Base-by-base conservation (phyloP, 2,329 filamentous ascomycete species). In the Ceratocystis variospora region DNA sequence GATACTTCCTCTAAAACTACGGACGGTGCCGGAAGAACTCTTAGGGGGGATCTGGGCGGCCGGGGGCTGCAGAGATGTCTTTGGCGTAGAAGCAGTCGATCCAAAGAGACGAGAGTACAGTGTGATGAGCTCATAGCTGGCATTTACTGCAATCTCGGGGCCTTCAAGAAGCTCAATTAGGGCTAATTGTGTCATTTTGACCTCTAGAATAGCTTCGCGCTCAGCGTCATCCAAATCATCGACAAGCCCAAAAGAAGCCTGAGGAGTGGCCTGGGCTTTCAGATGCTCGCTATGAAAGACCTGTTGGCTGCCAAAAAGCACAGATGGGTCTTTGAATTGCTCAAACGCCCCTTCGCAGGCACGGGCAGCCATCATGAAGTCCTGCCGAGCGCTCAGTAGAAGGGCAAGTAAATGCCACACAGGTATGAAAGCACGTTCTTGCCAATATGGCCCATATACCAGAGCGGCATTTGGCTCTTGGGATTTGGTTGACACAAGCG, bases 131-230 rank as follows among this genome's bases (percentile, higher is more conserved):
- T 96, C 91, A 70, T 90, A 85, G 73, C 89, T 92, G 68, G 88
- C 87, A 73, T 96, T 96, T 63, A 97, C 89, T 19, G 94, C 93
- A 66, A 87, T 84, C 67, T 90, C 87, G 0, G 91, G 85, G 0
- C 91, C 91, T 73, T 96, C 91, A 2, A 90, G 78, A 17, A 94
- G 78, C 75, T 97, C 93, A 2, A 94, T 76, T 22, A 99, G 81
- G 3, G 88, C 83, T 68, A 99, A 79, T 72, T 97, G 92, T 10
- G 93, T 96, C 84, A 97, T 96, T 75, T 96, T 96, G 68, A 96
- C 86, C 74, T 97, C 89, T n/a, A 99, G 77, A 53, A 99, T 87
- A 62, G 84, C 83, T 74, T 92, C 89, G 73, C 91, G 95, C 73
- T 97, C 92, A 31, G 85, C 84, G 67, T 86, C 84, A 69, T 90